Percentiles rank a stretch among this genome's conserved stretches.
phyloP scores from a whole-genome alignment of 371 early-diverging fungal species.

The Circinella umbellata region DNA sequence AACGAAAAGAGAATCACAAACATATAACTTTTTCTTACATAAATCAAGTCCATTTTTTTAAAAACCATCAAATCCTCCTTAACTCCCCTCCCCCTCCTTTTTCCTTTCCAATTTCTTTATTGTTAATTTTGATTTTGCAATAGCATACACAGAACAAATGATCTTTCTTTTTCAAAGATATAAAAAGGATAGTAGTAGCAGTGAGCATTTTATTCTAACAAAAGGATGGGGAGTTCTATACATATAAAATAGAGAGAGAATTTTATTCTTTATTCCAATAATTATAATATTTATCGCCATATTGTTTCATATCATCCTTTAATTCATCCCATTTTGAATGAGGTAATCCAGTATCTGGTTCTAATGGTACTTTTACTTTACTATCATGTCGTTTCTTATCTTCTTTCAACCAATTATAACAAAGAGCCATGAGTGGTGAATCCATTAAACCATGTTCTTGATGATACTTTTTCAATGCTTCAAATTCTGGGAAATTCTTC shows the following conservation, averaged over 20 bases:
- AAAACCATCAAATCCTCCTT: no score
- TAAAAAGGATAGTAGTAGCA: no score
- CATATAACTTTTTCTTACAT: no score
- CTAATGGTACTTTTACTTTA: conserved; percentile 23
- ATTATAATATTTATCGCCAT: conserved; percentile 71
- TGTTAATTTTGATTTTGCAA: no score
- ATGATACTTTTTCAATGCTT: conserved; percentile 38
- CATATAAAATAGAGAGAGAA: not conserved
- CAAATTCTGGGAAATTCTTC: conserved; percentile 57
- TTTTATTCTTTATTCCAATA: conserved; percentile 35
- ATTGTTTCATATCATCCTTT: conserved; percentile 70
- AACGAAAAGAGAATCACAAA: no score
- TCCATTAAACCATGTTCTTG: conserved; percentile 38
- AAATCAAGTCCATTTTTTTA: no score
- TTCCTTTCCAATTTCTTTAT: no score
- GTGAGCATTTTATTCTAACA: no score
- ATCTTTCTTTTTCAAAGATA: no score
- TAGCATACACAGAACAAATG: no score
- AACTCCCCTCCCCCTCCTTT: no score
- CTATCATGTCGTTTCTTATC: conserved; percentile 38
- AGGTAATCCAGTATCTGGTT: conserved; percentile 45
- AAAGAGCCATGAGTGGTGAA: conserved; percentile 71
- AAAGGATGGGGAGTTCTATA: not conserved
- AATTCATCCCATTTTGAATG: conserved; percentile 75
- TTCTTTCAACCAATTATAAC: conserved; percentile 46